Base-by-base conservation (phyloP, 1,139 yeast species). In the Kluyveromyces marxianus region DNA sequence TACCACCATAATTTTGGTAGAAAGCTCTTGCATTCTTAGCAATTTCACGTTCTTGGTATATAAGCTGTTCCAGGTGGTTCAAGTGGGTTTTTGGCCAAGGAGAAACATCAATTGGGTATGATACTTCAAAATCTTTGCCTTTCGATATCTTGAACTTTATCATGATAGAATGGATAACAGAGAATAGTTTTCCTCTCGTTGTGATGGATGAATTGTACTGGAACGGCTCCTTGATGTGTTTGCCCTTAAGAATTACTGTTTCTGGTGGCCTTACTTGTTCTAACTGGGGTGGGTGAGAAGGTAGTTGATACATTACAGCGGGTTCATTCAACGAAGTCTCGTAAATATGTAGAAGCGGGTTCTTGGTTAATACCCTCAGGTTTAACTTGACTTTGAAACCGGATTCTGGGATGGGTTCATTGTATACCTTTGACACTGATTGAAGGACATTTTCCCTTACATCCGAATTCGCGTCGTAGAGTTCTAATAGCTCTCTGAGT, bases 21-120 rank as follows among this genome's bases (percentile, higher is more conserved):
- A 62, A 57, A 41, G 58, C 50, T 48, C 60, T 50, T 14, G 63
- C 61, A 53, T 57, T 51, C 44, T 65, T 67, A 25, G 82, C 76
- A 29, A 65, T 50, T 37, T 72, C 76, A 50, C 77, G 74, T 57
- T 80, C 83, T 42, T 69, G 68, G 52, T 71, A 58, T n/a, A 81
- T 77, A 75, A 59, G 43, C 77, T 79, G 58, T 62, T 70, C 53
- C 70, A 66, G 41, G 73, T 60, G 55, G 70, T 71, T 46, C 63
- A 72, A 46, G 76, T 74, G 57, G 68, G 71, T 25, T 47, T 56
- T 45, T 72, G 66, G 60, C 80, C 78, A 62, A 1, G 83, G 81
- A 42, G 81, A 68, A 0, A 81, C 69, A 0, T 75, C 75, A 3
- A 81, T 63, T 1, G 83, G 84, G 14, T 78, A 68, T 25, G 68